phyloP scores from a whole-genome alignment of 768 basidiomycete genomes.

The Kwoniella botswanensis region DNA sequence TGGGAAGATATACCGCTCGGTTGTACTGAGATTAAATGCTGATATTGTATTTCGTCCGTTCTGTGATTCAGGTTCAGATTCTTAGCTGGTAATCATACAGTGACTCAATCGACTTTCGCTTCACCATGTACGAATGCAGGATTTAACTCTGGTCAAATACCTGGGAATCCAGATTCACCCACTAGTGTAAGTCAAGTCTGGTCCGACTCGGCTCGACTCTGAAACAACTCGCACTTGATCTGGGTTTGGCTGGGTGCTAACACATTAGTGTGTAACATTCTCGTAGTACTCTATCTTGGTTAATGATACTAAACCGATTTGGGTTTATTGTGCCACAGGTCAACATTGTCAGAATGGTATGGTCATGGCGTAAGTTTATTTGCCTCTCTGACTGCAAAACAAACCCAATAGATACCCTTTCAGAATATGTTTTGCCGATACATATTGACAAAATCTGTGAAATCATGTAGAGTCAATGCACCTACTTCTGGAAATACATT shows the following conservation, averaged over 20 bases:
- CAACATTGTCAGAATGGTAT: conserved; percentile 24
- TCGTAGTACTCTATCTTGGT: conserved; percentile 29
- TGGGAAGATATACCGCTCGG: too few relatives aligned
- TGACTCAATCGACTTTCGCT: conserved; percentile 35
- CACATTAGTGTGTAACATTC: neutral
- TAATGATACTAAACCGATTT: conserved; percentile 28
- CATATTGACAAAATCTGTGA: too few relatives aligned
- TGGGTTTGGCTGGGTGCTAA: neutral
- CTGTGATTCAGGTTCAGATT: conserved; percentile 25
- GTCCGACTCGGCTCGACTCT: neutral
- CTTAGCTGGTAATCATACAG: conserved; percentile 30
- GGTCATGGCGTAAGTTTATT: conserved; percentile 22
- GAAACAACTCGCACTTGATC: neutral
- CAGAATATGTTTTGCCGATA: too few relatives aligned
- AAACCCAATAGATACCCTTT: too few relatives aligned
- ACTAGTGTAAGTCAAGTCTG: conserved; percentile 4
- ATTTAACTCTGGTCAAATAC: conserved; percentile 29
- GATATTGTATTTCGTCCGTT: too few relatives aligned
- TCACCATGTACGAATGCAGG: conserved; percentile 26
- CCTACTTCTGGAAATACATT: conserved; percentile 25
- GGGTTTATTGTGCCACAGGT: conserved; percentile 25
- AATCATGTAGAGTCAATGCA: conserved; percentile 12
- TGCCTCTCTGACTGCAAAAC: too few relatives aligned
- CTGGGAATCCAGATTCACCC: neutral
- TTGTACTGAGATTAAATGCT: too few relatives aligned